Conservation (phyloP, 2,329 filamentous ascomycete genomes). For the Aspergillus amoenus region DNA sequence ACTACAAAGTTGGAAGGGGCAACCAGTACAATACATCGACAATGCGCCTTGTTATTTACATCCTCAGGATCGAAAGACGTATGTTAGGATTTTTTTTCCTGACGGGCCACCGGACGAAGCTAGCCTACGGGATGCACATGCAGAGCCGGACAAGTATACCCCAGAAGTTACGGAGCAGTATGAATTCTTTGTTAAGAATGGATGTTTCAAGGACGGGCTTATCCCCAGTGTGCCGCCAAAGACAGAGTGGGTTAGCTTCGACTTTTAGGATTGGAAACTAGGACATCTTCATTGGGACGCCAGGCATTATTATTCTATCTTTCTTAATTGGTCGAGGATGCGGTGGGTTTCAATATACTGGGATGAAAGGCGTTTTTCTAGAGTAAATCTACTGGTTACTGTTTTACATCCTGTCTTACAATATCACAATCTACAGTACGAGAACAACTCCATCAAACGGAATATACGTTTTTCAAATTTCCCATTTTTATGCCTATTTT, state of each 20-base stretch:
- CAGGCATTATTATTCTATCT: neutral
- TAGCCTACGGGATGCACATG: conserved; percentile 51
- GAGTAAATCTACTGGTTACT: neutral
- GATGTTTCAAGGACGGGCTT: conserved; percentile 66
- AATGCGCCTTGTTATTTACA: conserved; percentile 51
- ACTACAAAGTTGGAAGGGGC: conserved; percentile 63
- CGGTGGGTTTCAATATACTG: neutral
- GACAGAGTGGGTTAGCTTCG: conserved; percentile 71
- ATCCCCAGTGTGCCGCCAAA: conserved; percentile 79
- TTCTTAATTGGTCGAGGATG: neutral
- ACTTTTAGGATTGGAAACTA: conserved; percentile 53
- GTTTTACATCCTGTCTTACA: neutral
- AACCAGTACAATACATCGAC: conserved; percentile 60
- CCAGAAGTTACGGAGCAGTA: conserved; percentile 61
- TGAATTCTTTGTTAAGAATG: conserved; percentile 61
- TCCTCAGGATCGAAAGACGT: conserved; percentile 54
- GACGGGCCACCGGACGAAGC: conserved; percentile 60
- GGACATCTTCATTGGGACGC: neutral
- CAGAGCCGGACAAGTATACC: conserved; percentile 52
- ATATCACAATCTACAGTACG: neutral
- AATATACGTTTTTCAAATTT: conserved; percentile 32
- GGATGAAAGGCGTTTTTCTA: neutral
- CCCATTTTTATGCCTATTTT: conserved; percentile 31
- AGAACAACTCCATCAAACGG: neutral
- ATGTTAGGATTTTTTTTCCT: conserved; percentile 71